These are phyloP conservation scores for Leishmania braziliensis DNA, from an alignment of 208 protist species.

Conservation along the genomic window DNA sequence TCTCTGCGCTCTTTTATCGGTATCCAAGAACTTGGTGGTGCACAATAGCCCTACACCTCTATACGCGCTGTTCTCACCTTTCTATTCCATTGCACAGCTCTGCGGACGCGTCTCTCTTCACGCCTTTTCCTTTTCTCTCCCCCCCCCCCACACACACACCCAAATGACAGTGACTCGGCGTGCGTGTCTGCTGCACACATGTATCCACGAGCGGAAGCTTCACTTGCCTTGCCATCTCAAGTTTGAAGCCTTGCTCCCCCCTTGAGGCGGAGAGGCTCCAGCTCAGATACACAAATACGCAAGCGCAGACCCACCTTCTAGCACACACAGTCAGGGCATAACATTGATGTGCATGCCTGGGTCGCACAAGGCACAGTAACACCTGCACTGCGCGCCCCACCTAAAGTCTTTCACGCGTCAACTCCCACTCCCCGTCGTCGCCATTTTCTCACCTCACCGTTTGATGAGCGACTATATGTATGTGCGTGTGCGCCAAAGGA, in stretches of 20 bases:
- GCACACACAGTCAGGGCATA: background rate
- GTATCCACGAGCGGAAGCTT: background rate
- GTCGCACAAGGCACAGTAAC: background rate
- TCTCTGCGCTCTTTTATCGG: background rate
- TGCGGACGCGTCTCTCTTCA: background rate
- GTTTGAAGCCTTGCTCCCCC: background rate
- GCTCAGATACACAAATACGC: background rate
- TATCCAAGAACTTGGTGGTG: background rate
- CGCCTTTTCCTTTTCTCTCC: background rate
- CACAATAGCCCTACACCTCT: background rate
- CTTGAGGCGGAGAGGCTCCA: background rate
- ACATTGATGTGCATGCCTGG: no score
- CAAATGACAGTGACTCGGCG: background rate
- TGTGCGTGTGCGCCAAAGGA: background rate
- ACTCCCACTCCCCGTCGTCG: background rate
- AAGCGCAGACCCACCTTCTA: background rate
- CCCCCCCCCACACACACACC: background rate
- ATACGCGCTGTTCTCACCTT: background rate
- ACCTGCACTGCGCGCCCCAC: background rate
- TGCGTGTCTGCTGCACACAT: background rate
- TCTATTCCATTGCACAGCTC: background rate
- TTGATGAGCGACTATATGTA: background rate
- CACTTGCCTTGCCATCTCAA: background rate
- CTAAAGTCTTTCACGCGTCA: background rate
- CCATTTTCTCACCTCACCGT: background rate